A percentile compares a stretch with the other conserved stretches of the same genome.
Evolutionary conservation across 2,329 filamentous ascomycete species (phyloP).

Genomic region (Cytospora piceae): DNA sequence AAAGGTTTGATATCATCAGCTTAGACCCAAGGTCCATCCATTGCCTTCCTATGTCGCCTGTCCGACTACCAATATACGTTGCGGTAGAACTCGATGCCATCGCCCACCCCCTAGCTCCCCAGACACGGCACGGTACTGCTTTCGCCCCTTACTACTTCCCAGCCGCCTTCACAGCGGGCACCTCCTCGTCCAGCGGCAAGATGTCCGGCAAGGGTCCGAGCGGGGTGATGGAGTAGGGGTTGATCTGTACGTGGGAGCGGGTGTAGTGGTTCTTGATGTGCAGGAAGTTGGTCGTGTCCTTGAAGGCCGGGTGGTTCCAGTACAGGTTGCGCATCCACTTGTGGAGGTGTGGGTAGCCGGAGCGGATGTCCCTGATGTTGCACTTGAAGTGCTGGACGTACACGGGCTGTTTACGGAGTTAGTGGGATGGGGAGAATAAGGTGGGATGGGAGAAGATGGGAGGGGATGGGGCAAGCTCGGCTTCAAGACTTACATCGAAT

Average conservation of each 20-base stretch:
- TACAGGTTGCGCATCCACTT: constrained; percentile 82
- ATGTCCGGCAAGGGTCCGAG: constrained; percentile 85
- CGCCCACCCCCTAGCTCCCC: background rate
- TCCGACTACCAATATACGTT: background rate
- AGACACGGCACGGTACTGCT: background rate
- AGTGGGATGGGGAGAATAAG: constrained; percentile 4
- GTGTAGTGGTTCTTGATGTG: constrained; percentile 87
- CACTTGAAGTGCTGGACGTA: constrained; percentile 91
- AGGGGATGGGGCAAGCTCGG: background rate
- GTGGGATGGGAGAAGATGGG: background rate
- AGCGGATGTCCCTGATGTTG: constrained; percentile 83
- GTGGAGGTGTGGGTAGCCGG: constrained; percentile 81
- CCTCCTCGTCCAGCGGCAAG: constrained; percentile 76
- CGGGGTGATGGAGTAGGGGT: constrained; percentile 75
- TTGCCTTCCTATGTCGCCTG: background rate
- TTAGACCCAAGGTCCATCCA: too few species aligned
- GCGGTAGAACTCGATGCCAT: background rate
- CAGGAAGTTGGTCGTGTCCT: constrained; percentile 84
- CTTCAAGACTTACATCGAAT: constrained; percentile 59
- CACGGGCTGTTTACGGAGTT: constrained; percentile 53
- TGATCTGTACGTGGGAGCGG: constrained; percentile 66
- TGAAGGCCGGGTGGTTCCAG: constrained; percentile 80
- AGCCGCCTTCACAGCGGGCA: constrained; percentile 54
- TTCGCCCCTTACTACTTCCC: constrained; percentile 16
- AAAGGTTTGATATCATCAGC: too few species aligned